Conservation (phyloP, 352 stramenopile species). For the Pythium aquatile region DNA sequence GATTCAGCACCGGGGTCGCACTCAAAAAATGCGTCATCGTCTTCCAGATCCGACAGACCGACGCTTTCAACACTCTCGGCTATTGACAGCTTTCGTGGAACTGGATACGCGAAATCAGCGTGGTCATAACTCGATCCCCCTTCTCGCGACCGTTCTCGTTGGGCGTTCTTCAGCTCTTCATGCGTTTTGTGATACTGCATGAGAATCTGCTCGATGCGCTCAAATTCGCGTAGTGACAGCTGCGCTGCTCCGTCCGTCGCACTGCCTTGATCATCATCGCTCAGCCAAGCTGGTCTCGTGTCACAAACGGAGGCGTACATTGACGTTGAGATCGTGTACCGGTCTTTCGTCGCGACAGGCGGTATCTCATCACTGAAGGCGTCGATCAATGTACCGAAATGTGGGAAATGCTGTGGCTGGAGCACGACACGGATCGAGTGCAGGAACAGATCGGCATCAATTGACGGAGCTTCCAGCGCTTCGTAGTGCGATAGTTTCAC, state of each 20-base stretch:
- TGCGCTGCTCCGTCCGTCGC: constrained; percentile 36
- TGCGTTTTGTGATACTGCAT: constrained; percentile 78
- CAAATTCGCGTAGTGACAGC: constrained; percentile 77
- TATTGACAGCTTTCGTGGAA: constrained; percentile 53
- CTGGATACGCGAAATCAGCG: constrained; percentile 31
- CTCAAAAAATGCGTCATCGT: constrained; percentile 85
- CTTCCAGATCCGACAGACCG: constrained; percentile 80
- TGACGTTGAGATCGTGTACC: constrained; percentile 35
- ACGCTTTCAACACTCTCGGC: constrained; percentile 80
- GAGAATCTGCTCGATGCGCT: constrained; percentile 82
- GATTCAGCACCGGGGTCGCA: constrained; percentile 67
- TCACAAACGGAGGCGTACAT: constrained; percentile 84
- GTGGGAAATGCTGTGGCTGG: constrained; percentile 76
- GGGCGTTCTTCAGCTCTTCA: constrained; percentile 44
- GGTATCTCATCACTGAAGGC: constrained; percentile 41
- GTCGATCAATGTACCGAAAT: constrained; percentile 69
- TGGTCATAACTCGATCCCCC: constrained; percentile 7
- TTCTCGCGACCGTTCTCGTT: constrained; percentile 6
- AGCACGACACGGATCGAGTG: constrained; percentile 78
- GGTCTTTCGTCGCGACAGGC: constrained; percentile 11
- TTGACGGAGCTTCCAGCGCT: constrained; percentile 56
- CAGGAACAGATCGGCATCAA: constrained; percentile 84
- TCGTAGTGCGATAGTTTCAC: constrained; percentile 83
- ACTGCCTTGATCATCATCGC: constrained; percentile 36
- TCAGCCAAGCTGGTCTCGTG: constrained; percentile 54